Conservation (phyloP, 1,139 yeast genomes). For the Groenewaldozyma sp. region DNA sequence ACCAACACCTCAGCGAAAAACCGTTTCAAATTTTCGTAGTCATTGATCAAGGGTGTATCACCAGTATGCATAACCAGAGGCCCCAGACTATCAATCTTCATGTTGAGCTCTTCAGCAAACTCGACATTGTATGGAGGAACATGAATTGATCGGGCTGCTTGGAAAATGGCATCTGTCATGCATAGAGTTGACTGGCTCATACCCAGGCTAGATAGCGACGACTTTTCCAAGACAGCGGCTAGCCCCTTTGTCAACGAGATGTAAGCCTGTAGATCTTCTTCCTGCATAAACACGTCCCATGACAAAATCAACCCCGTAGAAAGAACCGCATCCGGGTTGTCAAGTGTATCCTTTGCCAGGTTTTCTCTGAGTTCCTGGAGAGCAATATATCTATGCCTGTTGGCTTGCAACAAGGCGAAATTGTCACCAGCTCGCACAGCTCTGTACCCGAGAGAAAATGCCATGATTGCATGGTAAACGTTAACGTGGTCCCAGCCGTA, state of each 20-base stretch:
- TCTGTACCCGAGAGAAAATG: conserved; percentile 24
- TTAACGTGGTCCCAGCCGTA: conserved; percentile 21
- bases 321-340: conserved; percentile 22
- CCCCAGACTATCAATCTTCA: conserved; percentile 18
- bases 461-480: conserved; percentile 26
- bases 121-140: conserved; percentile 31
- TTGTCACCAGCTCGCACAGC: conserved; percentile 15
- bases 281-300: conserved; percentile 28
- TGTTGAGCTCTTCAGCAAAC: conserved; percentile 27
- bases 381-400: conserved; percentile 24
- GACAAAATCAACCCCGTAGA: conserved; percentile 25
- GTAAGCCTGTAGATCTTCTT: conserved; percentile 22
- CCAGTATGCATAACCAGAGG: conserved; percentile 8
- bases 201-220: conserved; percentile 15
- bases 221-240: conserved; percentile 25
- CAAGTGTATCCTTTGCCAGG: conserved; percentile 16
- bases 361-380: conserved; percentile 21
- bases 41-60: conserved; percentile 7
- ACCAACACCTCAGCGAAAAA: background rate
- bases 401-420: conserved; percentile 14
- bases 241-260: conserved; percentile 25
- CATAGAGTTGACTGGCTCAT: conserved; percentile 24
- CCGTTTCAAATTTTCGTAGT: conserved; percentile 1
- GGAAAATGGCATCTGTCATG: conserved; percentile 24
- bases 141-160: conserved; percentile 28